Conservation (phyloP, 768 basidiomycete species). For the Auricularia sp. region DNA sequence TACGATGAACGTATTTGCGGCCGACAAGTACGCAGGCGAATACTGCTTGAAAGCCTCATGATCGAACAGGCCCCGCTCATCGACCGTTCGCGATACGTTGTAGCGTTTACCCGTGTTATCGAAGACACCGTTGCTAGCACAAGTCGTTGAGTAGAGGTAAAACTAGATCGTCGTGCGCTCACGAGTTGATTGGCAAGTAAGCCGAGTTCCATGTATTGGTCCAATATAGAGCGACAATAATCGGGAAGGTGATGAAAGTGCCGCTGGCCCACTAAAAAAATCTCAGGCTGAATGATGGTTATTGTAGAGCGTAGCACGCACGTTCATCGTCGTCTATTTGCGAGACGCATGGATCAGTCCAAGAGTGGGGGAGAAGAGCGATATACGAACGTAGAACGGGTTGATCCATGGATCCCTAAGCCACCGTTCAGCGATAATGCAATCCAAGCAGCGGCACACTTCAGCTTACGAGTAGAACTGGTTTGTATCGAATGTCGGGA, state of each 20-base stretch:
- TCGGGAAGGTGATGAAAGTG: conserved; percentile 10
- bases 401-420: background rate
- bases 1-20: conserved; percentile 11
- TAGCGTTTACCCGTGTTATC: conserved; percentile 33
- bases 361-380: background rate
- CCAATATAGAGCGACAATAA: conserved; percentile 18
- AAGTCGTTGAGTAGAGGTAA: background rate
- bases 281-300: background rate
- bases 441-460: background rate
- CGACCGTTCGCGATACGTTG: conserved; percentile 30
- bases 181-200: conserved; percentile 32
- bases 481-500: conserved; percentile 30
- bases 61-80: conserved; percentile 11
- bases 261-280: background rate
- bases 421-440: background rate
- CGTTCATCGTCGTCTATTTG: background rate
- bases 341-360: background rate
- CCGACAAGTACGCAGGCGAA: conserved; percentile 17
- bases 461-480: conserved; percentile 7
- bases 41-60: conserved; percentile 10
- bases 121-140: conserved; percentile 20
- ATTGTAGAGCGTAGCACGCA: background rate
- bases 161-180: conserved; percentile 6
- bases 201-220: conserved; percentile 29
- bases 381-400: conserved; percentile 10